These are phyloP conservation scores for Aspergillus sojae DNA, from an alignment of 2,329 filamentous ascomycete species.

Conservation along the genomic window DNA sequence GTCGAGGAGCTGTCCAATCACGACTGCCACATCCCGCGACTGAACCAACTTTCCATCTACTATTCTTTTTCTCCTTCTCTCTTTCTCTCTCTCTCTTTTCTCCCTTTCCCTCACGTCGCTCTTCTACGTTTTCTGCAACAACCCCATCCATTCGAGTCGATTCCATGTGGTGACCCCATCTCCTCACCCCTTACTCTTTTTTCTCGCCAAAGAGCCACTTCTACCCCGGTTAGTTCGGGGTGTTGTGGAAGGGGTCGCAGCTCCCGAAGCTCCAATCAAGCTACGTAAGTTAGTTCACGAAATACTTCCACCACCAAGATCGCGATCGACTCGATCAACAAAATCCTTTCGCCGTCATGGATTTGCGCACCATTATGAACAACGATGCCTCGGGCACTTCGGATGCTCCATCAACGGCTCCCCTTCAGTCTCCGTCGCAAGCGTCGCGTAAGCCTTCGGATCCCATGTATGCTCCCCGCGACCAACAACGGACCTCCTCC, in stretches of 20 bases:
- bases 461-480: slow-evolving; percentile 29
- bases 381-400: slow-evolving; percentile 41
- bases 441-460: slow-evolving; percentile 33
- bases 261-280: slow-evolving; percentile 4
- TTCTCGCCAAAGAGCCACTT: slow-evolving; percentile 3
- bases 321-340: neutral
- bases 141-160: neutral
- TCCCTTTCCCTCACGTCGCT: neutral
- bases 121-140: neutral
- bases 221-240: slow-evolving; percentile 1
- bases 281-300: neutral
- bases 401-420: slow-evolving; percentile 30
- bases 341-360: slow-evolving; percentile 42
- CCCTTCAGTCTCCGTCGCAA: slow-evolving; percentile 30
- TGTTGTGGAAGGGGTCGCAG: slow-evolving; percentile 20
- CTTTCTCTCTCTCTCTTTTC: neutral
- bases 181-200: neutral
- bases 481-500: slow-evolving; percentile 27
- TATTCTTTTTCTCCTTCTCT: slow-evolving; percentile 4
- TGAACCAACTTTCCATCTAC: neutral
- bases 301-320: neutral
- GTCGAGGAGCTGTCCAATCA: slow-evolving; percentile 7
- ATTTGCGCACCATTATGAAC: slow-evolving; percentile 58
- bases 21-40: neutral
- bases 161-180: neutral